Conservation (phyloP, 345 rosid species). For the Populus nigra region DNA sequence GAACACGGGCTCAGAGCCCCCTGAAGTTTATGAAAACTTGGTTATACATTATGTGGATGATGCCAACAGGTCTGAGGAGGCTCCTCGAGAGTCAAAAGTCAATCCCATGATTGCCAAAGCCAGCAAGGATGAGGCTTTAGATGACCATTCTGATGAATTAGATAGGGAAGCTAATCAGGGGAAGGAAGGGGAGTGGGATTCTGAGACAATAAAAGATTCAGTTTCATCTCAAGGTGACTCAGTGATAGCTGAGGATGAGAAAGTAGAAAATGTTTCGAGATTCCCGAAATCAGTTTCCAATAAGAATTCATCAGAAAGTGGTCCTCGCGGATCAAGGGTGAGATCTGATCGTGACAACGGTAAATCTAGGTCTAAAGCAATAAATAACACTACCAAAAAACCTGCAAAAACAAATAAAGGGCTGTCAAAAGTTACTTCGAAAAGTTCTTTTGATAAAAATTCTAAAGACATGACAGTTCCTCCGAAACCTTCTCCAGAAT, state of each 20-base stretch:
- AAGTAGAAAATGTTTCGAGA: slow-evolving; percentile 37
- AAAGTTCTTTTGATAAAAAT: slow-evolving; percentile 24
- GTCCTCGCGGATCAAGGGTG: slow-evolving; percentile 21
- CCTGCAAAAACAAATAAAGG: slow-evolving; percentile 32
- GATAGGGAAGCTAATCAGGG: slow-evolving; percentile 40
- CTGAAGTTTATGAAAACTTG: slow-evolving; percentile 54
- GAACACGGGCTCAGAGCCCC: slow-evolving; percentile 50
- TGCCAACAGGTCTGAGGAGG: slow-evolving; percentile 42
- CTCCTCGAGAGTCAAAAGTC: slow-evolving; percentile 32
- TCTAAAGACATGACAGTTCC: slow-evolving; percentile 29
- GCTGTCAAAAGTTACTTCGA: slow-evolving; percentile 29
- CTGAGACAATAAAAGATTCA: slow-evolving; percentile 55
- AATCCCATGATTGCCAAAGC: slow-evolving; percentile 13
- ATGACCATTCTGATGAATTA: slow-evolving; percentile 40
- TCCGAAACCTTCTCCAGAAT: slow-evolving; percentile 36
- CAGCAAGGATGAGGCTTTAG: slow-evolving; percentile 32
- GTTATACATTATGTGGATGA: slow-evolving; percentile 67
- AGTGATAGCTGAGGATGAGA: slow-evolving; percentile 46
- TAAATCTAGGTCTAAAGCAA: slow-evolving; percentile 23
- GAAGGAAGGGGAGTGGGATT: slow-evolving; percentile 51
- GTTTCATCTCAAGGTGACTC: slow-evolving; percentile 54
- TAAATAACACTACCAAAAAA: slow-evolving; percentile 30
- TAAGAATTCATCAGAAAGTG: slow-evolving; percentile 23
- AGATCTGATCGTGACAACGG: slow-evolving; percentile 27
- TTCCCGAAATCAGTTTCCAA: slow-evolving; percentile 26